Base-by-base conservation (phyloP, 2,329 filamentous ascomycete species). In the Penicillium sp. region DNA sequence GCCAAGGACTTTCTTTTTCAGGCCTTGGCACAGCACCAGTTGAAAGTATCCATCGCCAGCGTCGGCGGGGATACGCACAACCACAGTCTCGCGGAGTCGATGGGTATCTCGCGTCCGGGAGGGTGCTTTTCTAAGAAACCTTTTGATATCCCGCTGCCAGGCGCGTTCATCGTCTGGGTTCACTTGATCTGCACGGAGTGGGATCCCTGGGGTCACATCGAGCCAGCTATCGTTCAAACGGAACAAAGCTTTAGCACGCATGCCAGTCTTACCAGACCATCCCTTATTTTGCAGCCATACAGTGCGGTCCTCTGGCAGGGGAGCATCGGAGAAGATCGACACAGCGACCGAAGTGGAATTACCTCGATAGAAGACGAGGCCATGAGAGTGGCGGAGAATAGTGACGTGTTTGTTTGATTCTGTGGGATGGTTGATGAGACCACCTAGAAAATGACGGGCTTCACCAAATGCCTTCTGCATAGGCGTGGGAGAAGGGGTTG, bases 251-350 rank as follows among this genome's bases (percentile, higher is more conserved):
- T 88, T 89, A 31, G 87, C 76, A 6, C 81, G 81, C 84, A 91
- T 89, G 18, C 89, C 89, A 50, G 87, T 81, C 67, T 87, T 87
- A 4, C 89, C 89, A 0, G 85, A 86, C 75, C 81, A 89, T 2
- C 88, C 89, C 63, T 87, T 88, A 59, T 82, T 82, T 75, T 91
- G 88, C 27, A 91, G 75, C 85, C 87, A 91, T 14, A 90, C 70
- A 0, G 84, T 85, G 6, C 88, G 81, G 24, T 83, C 81, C 0
- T 74, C 55, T 0, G 88, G 86, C 0, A 90, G 70, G 0, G 82
- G 81, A 2, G 76, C 73, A 61, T 88, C 83, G 0, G 81, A 83
- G 66, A 91, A 87, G 49, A 90, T 80, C 2, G 87, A 87, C 40
- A 91, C 79, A 3, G 84, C 79, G 5, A 91, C 79, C 7, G 83